Evolutionary conservation across 2,329 filamentous ascomycete genomes (phyloP).

Genomic region (Exophiala sp.): DNA sequence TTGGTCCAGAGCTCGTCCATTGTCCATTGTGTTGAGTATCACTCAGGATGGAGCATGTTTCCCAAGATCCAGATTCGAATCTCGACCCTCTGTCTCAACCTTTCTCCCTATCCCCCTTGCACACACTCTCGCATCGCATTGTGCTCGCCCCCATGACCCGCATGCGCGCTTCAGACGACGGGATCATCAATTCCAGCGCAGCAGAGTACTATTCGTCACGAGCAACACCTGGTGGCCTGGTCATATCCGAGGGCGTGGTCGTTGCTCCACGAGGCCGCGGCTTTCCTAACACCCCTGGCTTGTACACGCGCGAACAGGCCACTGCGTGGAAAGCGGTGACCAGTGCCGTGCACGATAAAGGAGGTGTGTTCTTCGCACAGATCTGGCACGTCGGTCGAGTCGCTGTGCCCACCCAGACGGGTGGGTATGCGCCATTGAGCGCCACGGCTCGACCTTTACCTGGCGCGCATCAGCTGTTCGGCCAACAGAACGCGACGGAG

Average conservation of each 20-base stretch:
- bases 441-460: conserved; percentile 13
- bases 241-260: background rate
- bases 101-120: background rate
- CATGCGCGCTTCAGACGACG: background rate
- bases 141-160: background rate
- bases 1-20: too few relatives aligned
- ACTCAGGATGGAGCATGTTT: too few relatives aligned
- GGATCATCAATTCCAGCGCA: background rate
- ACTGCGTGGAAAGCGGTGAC: conserved; percentile 51
- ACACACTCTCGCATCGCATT: background rate
- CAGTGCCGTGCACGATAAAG: conserved; percentile 50
- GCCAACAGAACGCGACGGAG: too few relatives aligned
- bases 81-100: conserved; percentile 25
- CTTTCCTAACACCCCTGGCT: conserved; percentile 13
- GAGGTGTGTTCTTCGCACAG: conserved; percentile 44
- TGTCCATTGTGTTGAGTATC: too few relatives aligned
- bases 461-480: background rate
- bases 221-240: background rate
- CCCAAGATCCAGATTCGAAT: conserved; percentile 17
- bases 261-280: conserved; percentile 31
- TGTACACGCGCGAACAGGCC: conserved; percentile 37
- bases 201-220: background rate
- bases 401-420: conserved; percentile 33
- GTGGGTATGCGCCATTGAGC: conserved; percentile 2
- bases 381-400: conserved; percentile 47